phyloP scores from a whole-genome alignment of 257 asterid species.

The Jaltomata sinuosa region DNA sequence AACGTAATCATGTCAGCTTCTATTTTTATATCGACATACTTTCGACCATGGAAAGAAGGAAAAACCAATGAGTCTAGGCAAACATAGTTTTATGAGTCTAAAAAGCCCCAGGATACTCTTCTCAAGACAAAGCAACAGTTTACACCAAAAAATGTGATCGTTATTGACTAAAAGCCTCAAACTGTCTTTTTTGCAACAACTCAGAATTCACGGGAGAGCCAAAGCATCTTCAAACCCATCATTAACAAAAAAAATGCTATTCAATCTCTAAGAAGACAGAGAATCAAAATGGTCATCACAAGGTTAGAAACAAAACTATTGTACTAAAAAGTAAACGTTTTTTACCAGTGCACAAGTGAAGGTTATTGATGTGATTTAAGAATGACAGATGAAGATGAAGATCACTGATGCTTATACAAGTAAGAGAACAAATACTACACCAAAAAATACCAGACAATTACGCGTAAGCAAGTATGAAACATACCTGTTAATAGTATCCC shows the following conservation, averaged over 20 bases:
- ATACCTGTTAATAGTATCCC: slow-evolving; percentile 95
- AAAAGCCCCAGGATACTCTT: background rate
- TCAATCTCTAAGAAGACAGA: background rate
- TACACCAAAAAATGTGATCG: background rate
- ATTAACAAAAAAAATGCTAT: background rate
- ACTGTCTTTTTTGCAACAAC: background rate
- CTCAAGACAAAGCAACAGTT: background rate
- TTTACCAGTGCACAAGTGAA: background rate
- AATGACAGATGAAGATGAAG: background rate
- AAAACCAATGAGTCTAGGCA: background rate
- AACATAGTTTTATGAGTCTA: background rate
- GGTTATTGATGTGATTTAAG: background rate
- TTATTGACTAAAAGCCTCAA: background rate
- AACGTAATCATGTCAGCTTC: background rate
- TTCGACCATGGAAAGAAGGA: background rate
- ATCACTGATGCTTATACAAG: background rate
- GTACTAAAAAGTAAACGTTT: background rate
- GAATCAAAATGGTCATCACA: background rate
- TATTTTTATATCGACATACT: background rate
- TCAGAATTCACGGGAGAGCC: background rate
- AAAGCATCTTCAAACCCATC: background rate
- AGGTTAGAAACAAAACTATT: background rate
- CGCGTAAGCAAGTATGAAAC: background rate
- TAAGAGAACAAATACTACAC: background rate
- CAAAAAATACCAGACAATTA: background rate